phyloP scores from a whole-genome alignment of 805 yeast species.

The Ogataea nakhonphanomensis region DNA sequence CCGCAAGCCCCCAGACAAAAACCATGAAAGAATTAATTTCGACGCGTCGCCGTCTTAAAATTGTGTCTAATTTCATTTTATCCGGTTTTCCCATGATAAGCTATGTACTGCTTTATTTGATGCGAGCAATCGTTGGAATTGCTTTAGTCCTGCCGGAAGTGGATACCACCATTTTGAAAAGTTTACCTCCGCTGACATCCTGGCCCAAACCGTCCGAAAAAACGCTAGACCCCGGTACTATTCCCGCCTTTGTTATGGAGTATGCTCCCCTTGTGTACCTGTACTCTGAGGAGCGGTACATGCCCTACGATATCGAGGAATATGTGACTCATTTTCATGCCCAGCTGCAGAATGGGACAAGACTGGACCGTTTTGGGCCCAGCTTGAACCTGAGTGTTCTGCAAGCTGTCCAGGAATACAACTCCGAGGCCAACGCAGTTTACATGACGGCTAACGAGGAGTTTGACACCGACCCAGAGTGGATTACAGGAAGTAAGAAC shows the following conservation, averaged over 20 bases:
- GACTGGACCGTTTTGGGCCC: slow-evolving; percentile 26
- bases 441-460: slow-evolving; percentile 68
- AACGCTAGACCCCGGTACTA: slow-evolving; percentile 47
- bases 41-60: no score
- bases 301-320: slow-evolving; percentile 76
- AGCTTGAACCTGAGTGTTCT: slow-evolving; percentile 31
- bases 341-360: slow-evolving; percentile 47
- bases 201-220: slow-evolving; percentile 35
- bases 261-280: slow-evolving; percentile 77
- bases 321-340: slow-evolving; percentile 67
- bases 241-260: slow-evolving; percentile 62
- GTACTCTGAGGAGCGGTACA: slow-evolving; percentile 82
- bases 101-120: no score
- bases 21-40: no score
- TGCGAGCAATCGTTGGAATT: background rate
- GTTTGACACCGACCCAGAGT: slow-evolving; percentile 69
- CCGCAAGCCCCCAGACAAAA: no score
- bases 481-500: slow-evolving; percentile 75
- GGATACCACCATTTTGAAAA: slow-evolving; percentile 13
- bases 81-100: no score
- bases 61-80: no score
- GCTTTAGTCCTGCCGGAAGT: background rate
- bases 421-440: slow-evolving; percentile 34
- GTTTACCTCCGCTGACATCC: slow-evolving; percentile 36
- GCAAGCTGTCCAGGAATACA: slow-evolving; percentile 33